phyloP scores from a whole-genome alignment of 768 basidiomycete species.

The Hypsizygus marmoreus region DNA sequence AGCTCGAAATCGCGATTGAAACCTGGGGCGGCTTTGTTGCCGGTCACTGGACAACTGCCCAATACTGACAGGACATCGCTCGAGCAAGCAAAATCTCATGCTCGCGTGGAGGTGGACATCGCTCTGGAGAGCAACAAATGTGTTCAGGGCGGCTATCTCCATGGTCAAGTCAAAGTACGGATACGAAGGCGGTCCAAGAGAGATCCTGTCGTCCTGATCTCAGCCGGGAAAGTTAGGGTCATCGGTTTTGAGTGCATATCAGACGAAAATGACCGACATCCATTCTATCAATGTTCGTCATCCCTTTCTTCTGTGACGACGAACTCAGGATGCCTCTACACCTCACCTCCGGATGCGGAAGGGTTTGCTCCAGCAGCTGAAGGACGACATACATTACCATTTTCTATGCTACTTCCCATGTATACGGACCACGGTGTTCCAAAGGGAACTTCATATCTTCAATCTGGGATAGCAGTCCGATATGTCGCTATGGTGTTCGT shows the following conservation, averaged over 20 bases:
- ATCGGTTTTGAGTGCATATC: constrained; percentile 82
- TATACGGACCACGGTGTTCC: constrained; percentile 52
- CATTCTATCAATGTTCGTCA: constrained; percentile 79
- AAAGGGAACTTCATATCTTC: constrained; percentile 58
- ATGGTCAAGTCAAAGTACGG: constrained; percentile 67
- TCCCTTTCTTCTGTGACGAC: constrained; percentile 52
- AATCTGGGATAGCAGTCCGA: constrained; percentile 63
- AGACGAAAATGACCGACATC: constrained; percentile 59
- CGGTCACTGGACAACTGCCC: constrained; percentile 22
- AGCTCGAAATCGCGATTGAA: constrained; percentile 58
- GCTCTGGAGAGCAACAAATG: constrained; percentile 71
- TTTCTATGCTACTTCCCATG: constrained; percentile 66
- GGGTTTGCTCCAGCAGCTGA: constrained; percentile 64
- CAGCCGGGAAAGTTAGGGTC: constrained; percentile 76
- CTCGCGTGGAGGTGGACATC: constrained; percentile 83
- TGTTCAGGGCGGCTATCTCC: constrained; percentile 77
- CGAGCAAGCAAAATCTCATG: constrained; percentile 72
- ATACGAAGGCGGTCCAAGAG: constrained; percentile 59
- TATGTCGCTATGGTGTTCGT: constrained; percentile 84
- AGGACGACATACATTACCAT: constrained; percentile 72
- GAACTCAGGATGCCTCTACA: constrained; percentile 43
- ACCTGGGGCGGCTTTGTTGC: constrained; percentile 49
- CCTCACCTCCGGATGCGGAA: constrained; percentile 52
- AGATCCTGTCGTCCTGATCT: constrained; percentile 61
- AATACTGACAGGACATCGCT: constrained; percentile 41